Evolutionary conservation across 2,329 filamentous ascomycete species (phyloP).

Genomic region (Aureobasidium sp.): DNA sequence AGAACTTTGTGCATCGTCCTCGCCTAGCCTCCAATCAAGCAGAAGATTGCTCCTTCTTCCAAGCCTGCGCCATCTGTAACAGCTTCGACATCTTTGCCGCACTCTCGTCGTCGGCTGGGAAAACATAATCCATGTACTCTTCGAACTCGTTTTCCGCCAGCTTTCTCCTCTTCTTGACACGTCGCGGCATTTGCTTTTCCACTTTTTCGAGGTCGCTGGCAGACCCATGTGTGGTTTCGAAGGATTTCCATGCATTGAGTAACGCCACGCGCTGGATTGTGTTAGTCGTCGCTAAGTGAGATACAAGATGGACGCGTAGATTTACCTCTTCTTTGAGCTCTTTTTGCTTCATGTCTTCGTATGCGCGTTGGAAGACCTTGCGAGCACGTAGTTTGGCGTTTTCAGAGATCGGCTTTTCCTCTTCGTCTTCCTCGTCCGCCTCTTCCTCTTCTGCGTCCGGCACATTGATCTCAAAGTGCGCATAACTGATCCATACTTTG

Average conservation of each 20-base stretch:
- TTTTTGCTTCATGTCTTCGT: constrained; percentile 80
- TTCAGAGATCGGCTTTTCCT: constrained; percentile 61
- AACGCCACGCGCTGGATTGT: constrained; percentile 63
- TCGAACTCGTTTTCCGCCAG: constrained; percentile 90
- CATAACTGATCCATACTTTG: constrained; percentile 98
- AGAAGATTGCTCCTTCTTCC: constrained; percentile 60
- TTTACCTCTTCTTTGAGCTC: constrained; percentile 79
- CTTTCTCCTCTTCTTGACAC: constrained; percentile 85
- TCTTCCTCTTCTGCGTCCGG: constrained; percentile 65
- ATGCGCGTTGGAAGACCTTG: constrained; percentile 74
- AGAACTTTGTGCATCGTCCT: not conserved
- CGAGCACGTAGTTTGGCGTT: constrained; percentile 77
- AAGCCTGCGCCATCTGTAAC: constrained; percentile 76
- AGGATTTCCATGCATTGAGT: constrained; percentile 85
- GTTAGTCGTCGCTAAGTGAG: constrained; percentile 28
- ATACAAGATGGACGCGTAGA: not conserved
- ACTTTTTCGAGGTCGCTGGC: constrained; percentile 71
- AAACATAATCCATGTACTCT: constrained; percentile 95
- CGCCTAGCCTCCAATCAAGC: constrained; percentile 6
- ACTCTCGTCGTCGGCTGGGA: constrained; percentile 88
- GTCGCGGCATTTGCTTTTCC: constrained; percentile 86
- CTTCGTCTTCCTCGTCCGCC: constrained; percentile 49
- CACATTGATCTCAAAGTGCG: constrained; percentile 95
- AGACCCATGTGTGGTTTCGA: constrained; percentile 79
- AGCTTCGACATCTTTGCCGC: constrained; percentile 76